Conservation (phyloP, 2,329 filamentous ascomycete species). For the Colletotrichum euphorbiae region DNA sequence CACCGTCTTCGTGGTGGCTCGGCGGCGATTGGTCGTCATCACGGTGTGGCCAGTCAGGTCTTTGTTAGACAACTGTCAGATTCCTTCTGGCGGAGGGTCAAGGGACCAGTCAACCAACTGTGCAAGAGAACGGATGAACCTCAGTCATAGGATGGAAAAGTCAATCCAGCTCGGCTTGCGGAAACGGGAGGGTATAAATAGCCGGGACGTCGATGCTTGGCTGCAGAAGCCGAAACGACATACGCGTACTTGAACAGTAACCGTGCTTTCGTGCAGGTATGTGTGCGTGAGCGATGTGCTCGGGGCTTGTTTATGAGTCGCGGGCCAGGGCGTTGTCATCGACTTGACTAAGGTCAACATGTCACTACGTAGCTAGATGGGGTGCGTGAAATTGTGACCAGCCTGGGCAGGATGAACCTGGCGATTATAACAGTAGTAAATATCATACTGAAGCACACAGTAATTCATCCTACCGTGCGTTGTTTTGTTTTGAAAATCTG, state of each 20-base stretch:
- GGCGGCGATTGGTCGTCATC: constrained; percentile 19
- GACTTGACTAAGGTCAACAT: too few relatives aligned
- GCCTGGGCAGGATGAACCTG: neutral
- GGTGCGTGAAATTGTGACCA: too few relatives aligned
- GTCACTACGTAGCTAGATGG: too few relatives aligned
- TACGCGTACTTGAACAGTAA: constrained; percentile 30
- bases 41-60: constrained; percentile 20
- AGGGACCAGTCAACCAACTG: neutral
- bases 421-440: too few relatives aligned
- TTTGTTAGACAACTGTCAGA: constrained; percentile 20
- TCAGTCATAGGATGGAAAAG: constrained; percentile 3
- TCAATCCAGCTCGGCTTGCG: constrained; percentile 1
- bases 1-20: neutral
- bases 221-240: constrained; percentile 30
- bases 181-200: neutral
- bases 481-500: neutral
- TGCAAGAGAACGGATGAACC: constrained; percentile 27
- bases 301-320: constrained; percentile 3
- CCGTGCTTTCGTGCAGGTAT: constrained; percentile 19
- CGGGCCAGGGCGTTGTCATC: neutral
- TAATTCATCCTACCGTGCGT: neutral
- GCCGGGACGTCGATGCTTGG: neutral
- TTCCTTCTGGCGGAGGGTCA: constrained; percentile 11
- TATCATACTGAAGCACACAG: neutral
- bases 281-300: constrained; percentile 9